Base-by-base conservation (phyloP, 2,329 filamentous ascomycete genomes). In the Pseudocercospora eumusae region DNA sequence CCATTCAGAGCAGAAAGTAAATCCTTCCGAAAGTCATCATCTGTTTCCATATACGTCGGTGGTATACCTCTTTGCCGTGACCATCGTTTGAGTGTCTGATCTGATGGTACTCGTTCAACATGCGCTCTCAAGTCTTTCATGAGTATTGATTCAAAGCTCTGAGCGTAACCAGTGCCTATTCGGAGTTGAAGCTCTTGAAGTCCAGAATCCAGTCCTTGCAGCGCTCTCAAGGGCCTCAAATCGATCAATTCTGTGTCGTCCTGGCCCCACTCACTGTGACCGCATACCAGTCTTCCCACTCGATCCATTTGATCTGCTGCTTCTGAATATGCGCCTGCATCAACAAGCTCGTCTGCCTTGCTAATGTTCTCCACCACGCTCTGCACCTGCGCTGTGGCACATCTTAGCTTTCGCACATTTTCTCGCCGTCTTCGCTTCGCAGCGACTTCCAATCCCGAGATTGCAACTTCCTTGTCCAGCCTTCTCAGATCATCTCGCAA, bases 121-220 rank as follows among this genome's bases (percentile, higher is more conserved):
- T 99, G 95, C n/a, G 84, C 82, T 56, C 90, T 86, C 44, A 98
- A 77, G 75, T 99, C 95, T 2, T 82, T 83, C 28, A 98, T 82
- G 18, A 99, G 81, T 27, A 90, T 85, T 62, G 87, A 85, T 28
- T 95, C 81, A 70, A 98, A 96, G 49, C 88, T 87, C 1, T 84
- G 80, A 74, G 98, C 93, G 72, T 93, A 98, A 0, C 88, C 90
- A 75, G 89, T 92, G 21, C 95, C 95, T 61, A 97, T 91, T 2
- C 91, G 88, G 66, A 87, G 85, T 61, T 92, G 87, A 53, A 99
- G 79, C 33, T 88, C 85, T 52, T 86, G 83, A 44, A 99, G 82
- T 64, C 96, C 93, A 47, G 87, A 84, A 59, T 88, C 87, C 13
- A 96, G 86, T 0, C 92, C 89, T 71, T 93, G 88, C 15, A 98